These are phyloP conservation scores for Sporothrix protearum DNA, from an alignment of 2,329 filamentous ascomycete genomes.

Conservation along the genomic window DNA sequence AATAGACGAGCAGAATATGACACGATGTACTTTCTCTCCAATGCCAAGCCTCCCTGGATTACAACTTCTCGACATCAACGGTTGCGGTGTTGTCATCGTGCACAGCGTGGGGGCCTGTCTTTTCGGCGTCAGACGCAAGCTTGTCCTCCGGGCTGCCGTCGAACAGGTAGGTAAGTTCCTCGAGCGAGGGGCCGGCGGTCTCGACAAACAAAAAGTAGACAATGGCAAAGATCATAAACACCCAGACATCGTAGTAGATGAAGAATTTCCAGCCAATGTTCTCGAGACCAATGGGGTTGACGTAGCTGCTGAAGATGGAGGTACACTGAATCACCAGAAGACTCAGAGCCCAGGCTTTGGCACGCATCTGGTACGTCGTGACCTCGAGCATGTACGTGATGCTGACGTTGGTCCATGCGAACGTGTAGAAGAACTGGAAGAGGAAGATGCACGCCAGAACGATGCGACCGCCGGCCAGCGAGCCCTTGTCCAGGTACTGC, in stretches of 20 bases:
- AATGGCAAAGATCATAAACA: conserved; percentile 34
- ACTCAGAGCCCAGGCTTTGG: conserved; percentile 5
- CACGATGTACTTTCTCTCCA: not conserved
- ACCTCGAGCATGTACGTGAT: conserved; percentile 5
- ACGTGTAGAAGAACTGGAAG: conserved; percentile 12
- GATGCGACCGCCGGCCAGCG: not conserved
- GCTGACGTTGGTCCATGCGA: conserved; percentile 9
- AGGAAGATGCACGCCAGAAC: not conserved
- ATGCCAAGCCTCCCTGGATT: not conserved
- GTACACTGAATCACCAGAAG: not conserved
- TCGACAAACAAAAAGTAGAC: conserved; percentile 37
- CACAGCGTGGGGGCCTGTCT: not conserved
- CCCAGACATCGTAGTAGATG: conserved; percentile 38
- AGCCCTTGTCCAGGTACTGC: not conserved
- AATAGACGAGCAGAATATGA: not conserved
- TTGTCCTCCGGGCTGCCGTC: not conserved
- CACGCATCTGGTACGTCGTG: conserved; percentile 10
- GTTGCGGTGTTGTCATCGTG: not conserved
- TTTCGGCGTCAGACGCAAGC: not conserved
- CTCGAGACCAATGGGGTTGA: conserved; percentile 40
- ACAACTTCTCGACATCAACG: not conserved
- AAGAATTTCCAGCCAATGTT: conserved; percentile 40
- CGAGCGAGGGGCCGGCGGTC: conserved; percentile 23
- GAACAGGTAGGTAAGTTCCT: conserved; percentile 20
- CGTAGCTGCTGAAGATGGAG: conserved; percentile 30